Conservation (phyloP, 179 eudicot species). For the Dionaea muscipula region DNA sequence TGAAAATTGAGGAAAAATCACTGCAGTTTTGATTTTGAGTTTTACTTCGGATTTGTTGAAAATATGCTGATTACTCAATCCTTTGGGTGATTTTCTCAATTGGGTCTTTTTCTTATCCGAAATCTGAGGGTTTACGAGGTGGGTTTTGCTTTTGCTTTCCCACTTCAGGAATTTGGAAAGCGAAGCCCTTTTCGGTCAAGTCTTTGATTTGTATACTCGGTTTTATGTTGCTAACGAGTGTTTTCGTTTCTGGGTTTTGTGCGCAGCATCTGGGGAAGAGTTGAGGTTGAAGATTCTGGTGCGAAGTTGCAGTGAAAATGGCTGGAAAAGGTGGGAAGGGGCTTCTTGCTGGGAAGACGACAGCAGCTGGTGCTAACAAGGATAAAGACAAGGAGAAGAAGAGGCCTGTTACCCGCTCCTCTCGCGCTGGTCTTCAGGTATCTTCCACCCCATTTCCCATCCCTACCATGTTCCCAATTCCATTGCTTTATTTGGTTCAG, state of each 20-base stretch:
- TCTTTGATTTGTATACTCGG: no score
- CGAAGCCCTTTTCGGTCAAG: no score
- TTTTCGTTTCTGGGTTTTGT: no score
- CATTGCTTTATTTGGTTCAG: no score
- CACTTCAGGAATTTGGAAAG: background rate
- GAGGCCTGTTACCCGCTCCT: slow-evolving; percentile 48
- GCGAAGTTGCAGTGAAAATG: slow-evolving; percentile 10
- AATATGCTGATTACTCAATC: background rate
- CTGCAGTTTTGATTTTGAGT: no score
- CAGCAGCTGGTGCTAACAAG: slow-evolving; percentile 39
- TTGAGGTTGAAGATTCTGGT: no score
- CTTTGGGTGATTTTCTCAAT: background rate
- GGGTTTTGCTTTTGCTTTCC: background rate
- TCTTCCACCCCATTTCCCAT: no score
- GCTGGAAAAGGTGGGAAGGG: slow-evolving; percentile 46
- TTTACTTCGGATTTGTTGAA: background rate
- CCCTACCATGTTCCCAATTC: no score
- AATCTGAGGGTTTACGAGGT: background rate
- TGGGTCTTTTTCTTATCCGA: background rate
- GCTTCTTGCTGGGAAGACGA: slow-evolving; percentile 46
- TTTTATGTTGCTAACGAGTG: no score
- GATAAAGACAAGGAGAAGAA: slow-evolving; percentile 64
- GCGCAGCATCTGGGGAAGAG: no score
- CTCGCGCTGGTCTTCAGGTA: slow-evolving; percentile 58
- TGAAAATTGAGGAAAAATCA: no score